phyloP scores from a whole-genome alignment of 2,329 filamentous ascomycete species.

The Fusarium musae region DNA sequence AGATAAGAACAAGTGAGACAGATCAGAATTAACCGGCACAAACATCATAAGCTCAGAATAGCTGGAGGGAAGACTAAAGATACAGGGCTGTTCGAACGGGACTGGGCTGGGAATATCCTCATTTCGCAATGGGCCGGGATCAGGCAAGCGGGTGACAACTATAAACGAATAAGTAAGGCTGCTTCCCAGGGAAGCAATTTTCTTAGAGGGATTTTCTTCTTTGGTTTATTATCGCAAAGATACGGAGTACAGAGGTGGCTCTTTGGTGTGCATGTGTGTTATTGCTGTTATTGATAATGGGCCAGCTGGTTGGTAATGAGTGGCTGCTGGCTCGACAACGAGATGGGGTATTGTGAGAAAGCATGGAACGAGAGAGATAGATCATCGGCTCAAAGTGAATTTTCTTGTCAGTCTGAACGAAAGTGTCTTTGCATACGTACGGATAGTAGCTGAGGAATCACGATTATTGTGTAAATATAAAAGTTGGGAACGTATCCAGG shows the following conservation, averaged over 20 bases:
- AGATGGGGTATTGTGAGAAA: background rate
- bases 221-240: slow-evolving; percentile 5
- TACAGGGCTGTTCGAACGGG: slow-evolving; percentile 22
- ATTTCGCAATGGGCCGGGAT: slow-evolving; percentile 39
- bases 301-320: slow-evolving; percentile 10
- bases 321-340: slow-evolving; percentile 37
- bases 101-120: slow-evolving; percentile 39
- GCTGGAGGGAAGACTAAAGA: background rate
- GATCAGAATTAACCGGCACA: slow-evolving; percentile 32
- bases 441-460: background rate
- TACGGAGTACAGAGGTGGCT: background rate
- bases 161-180: slow-evolving; percentile 3
- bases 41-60: slow-evolving; percentile 1
- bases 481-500: background rate
- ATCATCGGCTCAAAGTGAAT: background rate
- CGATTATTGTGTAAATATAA: background rate
- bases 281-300: slow-evolving; percentile 24
- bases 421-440: background rate
- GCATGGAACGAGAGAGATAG: background rate
- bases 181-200: slow-evolving; percentile 11
- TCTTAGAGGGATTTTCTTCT: slow-evolving; percentile 26
- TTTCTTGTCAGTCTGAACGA: background rate
- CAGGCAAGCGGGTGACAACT: slow-evolving; percentile 25
- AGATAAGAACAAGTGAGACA: slow-evolving; percentile 21
- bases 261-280: slow-evolving; percentile 11